These are phyloP conservation scores for Alternaria arborescens DNA, from an alignment of 2,329 filamentous ascomycete species.

Conservation along the genomic window DNA sequence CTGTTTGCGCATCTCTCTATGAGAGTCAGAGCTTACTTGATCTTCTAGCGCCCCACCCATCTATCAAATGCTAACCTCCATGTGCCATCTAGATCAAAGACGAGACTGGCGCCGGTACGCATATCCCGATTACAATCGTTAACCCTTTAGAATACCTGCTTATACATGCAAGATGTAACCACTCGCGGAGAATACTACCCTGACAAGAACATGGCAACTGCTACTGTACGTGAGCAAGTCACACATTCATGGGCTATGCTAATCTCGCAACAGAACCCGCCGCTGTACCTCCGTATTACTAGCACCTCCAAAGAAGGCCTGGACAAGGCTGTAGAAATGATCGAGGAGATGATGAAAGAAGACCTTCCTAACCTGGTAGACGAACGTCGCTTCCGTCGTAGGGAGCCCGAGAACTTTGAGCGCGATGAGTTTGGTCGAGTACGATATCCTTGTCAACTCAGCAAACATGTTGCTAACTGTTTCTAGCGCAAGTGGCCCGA, in stretches of 20 bases:
- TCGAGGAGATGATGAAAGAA: constrained; percentile 95
- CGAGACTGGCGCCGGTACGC: constrained; percentile 99
- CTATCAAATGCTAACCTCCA: constrained; percentile 92
- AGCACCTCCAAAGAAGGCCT: constrained; percentile 92
- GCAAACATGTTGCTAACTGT: constrained; percentile 33
- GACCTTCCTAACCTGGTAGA: constrained; percentile 95
- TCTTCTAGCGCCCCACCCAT: constrained; percentile 60
- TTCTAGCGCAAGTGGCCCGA: constrained; percentile 96
- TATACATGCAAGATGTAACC: constrained; percentile 89
- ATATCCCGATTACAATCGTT: constrained; percentile 75
- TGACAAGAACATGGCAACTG: constrained; percentile 96
- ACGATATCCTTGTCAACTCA: constrained; percentile 44
- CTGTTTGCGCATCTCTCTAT: constrained; percentile 47
- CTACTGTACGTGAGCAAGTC: constrained; percentile 67
- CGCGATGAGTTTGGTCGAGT: constrained; percentile 91
- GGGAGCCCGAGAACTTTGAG: constrained; percentile 82
- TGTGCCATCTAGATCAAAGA: constrained; percentile 98
- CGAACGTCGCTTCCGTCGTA: constrained; percentile 86
- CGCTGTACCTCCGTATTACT: constrained; percentile 93
- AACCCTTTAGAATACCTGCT: constrained; percentile 65
- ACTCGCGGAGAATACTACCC: constrained; percentile 96
- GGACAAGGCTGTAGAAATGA: constrained; percentile 84
- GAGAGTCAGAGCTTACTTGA: constrained; percentile 59
- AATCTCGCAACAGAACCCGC: constrained; percentile 74
- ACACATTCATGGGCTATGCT: not conserved